These are phyloP conservation scores for Mycocentrospora acerina DNA, from an alignment of 2,329 filamentous ascomycete species.

Conservation along the genomic window DNA sequence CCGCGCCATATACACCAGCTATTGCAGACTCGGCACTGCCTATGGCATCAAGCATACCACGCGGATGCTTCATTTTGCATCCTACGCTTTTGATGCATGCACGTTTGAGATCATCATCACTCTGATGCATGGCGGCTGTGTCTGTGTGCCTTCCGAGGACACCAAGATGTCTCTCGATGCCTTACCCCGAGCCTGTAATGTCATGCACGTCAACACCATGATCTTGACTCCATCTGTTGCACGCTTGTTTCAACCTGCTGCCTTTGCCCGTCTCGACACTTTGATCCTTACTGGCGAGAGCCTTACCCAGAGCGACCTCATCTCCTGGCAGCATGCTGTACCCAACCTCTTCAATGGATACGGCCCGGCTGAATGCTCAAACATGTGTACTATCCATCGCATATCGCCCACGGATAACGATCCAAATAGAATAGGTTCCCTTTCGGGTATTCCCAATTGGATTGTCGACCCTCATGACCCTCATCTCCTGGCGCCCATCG, in stretches of 20 bases:
- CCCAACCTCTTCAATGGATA: constrained; percentile 16
- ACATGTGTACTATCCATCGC: background rate
- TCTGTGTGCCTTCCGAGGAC: constrained; percentile 58
- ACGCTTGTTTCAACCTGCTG: constrained; percentile 3
- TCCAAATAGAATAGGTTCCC: background rate
- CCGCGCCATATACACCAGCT: constrained; percentile 49
- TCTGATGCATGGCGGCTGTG: constrained; percentile 58
- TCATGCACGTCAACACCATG: constrained; percentile 3
- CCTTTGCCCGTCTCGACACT: constrained; percentile 8
- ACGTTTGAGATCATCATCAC: constrained; percentile 58
- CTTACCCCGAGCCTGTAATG: constrained; percentile 52
- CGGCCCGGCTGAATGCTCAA: constrained; percentile 18
- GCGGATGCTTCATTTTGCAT: constrained; percentile 53
- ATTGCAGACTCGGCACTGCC: constrained; percentile 4
- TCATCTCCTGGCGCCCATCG: constrained; percentile 8
- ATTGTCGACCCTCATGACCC: constrained; percentile 26
- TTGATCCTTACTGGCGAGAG: constrained; percentile 14
- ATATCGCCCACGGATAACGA: background rate
- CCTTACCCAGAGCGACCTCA: constrained; percentile 3
- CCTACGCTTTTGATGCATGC: constrained; percentile 58
- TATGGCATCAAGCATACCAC: constrained; percentile 34
- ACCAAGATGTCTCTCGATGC: constrained; percentile 53
- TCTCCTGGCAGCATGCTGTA: constrained; percentile 8
- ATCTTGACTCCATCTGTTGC: constrained; percentile 6
- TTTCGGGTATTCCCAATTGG: constrained; percentile 29